phyloP scores from a whole-genome alignment of 495 filamentous ascomycete genomes.

The Collariella sp. region DNA sequence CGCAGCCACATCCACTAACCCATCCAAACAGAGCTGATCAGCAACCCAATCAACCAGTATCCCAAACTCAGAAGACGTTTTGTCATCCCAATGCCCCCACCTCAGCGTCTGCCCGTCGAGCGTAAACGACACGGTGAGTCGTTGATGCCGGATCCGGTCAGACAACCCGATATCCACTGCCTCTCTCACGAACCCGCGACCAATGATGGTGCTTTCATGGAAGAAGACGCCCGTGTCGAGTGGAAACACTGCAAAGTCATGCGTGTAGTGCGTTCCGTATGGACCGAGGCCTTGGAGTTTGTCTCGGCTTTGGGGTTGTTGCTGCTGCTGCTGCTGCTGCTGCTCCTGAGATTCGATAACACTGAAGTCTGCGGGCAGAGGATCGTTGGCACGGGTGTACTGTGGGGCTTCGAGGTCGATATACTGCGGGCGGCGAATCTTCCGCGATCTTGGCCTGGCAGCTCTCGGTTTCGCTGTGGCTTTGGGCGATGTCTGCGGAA shows the following conservation, averaged over 20 bases:
- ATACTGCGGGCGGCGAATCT: constrained; percentile 43
- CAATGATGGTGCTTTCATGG: constrained; percentile 66
- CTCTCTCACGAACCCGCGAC: constrained; percentile 55
- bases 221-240: constrained; percentile 63
- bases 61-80: constrained; percentile 58
- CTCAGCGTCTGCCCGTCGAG: constrained; percentile 44
- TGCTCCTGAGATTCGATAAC: constrained; percentile 18
- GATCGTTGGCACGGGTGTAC: constrained; percentile 42
- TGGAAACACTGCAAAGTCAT: constrained; percentile 65
- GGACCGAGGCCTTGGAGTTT: constrained; percentile 50
- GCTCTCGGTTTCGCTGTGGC: constrained; percentile 23
- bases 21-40: constrained; percentile 30
- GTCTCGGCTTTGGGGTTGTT: constrained; percentile 10
- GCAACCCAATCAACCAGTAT: constrained; percentile 47
- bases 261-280: constrained; percentile 58
- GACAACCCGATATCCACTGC: constrained; percentile 35
- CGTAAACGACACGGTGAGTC: constrained; percentile 27
- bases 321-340: no score
- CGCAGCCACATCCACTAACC: neutral
- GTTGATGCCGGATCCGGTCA: constrained; percentile 22
- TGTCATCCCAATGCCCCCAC: constrained; percentile 66
- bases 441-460: constrained; percentile 32
- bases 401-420: constrained; percentile 43
- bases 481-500: constrained; percentile 21
- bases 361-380: constrained; percentile 27